Conservation (phyloP, 2,329 filamentous ascomycete species). For the Penicillium hesseltinei region DNA sequence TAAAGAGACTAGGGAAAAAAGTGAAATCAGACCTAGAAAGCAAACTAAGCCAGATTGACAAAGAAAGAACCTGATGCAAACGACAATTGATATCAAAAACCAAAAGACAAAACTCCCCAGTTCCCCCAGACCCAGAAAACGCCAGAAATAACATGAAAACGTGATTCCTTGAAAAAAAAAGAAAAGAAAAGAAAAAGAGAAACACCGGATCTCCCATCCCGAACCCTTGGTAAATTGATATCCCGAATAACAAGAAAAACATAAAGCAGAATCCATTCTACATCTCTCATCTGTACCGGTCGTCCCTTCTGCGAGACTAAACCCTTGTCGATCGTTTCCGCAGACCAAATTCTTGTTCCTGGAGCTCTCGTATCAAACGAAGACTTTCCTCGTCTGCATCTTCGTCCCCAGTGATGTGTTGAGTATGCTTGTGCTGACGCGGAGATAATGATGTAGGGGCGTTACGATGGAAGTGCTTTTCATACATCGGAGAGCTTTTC, state of each 20-base stretch:
- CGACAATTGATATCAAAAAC: constrained; percentile 9
- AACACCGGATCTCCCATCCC: constrained; percentile 21
- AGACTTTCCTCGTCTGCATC: constrained; percentile 45
- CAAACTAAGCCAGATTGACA: constrained; percentile 1
- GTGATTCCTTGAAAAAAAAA: neutral
- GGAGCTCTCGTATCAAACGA: constrained; percentile 45
- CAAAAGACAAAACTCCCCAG: constrained; percentile 5
- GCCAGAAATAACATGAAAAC: constrained; percentile 11
- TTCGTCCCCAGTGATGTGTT: constrained; percentile 30
- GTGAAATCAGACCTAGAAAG: neutral
- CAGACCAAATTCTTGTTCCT: constrained; percentile 47
- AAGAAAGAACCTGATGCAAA: constrained; percentile 4
- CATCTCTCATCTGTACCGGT: constrained; percentile 1
- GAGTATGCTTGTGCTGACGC: constrained; percentile 27
- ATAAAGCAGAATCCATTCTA: constrained; percentile 12
- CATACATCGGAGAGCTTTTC: constrained; percentile 37
- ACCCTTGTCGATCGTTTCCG: constrained; percentile 33
- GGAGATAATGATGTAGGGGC: constrained; percentile 27
- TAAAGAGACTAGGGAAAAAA: constrained; percentile 1
- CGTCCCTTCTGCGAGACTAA: neutral
- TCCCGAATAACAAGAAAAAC: constrained; percentile 14
- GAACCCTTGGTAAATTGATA: constrained; percentile 19
- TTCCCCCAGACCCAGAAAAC: constrained; percentile 11
- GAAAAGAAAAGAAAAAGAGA: too few species aligned
- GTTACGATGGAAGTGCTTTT: constrained; percentile 38